These are phyloP conservation scores for Fragaria vesca DNA, from an alignment of 306 rosid species.

Conservation along the genomic window DNA sequence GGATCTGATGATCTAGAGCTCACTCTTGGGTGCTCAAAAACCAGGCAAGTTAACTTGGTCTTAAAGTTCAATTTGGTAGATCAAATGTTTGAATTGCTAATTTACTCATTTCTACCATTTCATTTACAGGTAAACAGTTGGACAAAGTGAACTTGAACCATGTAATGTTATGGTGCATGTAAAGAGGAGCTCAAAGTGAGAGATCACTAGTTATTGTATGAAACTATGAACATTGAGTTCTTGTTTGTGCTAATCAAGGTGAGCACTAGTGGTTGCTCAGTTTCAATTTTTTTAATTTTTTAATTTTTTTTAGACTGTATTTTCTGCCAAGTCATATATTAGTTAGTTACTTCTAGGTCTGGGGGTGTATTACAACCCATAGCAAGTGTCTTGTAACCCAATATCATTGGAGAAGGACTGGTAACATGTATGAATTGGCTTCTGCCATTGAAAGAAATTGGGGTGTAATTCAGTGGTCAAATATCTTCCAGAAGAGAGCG, in stretches of 20 bases:
- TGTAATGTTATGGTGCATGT: slow-evolving; percentile 30
- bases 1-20: slow-evolving; percentile 91
- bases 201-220: slow-evolving; percentile 21
- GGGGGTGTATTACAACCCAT: slow-evolving; percentile 48
- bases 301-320: slow-evolving; percentile 16
- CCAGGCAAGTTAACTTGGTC: slow-evolving; percentile 44
- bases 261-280: slow-evolving; percentile 37
- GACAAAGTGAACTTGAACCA: slow-evolving; percentile 23
- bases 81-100: not conserved
- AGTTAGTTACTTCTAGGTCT: slow-evolving; percentile 35
- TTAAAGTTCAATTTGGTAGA: slow-evolving; percentile 15
- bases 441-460: slow-evolving; percentile 29
- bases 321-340: slow-evolving; percentile 34
- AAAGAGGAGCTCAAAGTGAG: slow-evolving; percentile 22
- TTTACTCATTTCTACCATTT: slow-evolving; percentile 20
- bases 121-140: slow-evolving; percentile 42
- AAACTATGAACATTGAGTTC: slow-evolving; percentile 28
- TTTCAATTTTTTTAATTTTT: slow-evolving; percentile 30
- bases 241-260: slow-evolving; percentile 28
- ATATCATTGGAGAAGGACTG: slow-evolving; percentile 32
- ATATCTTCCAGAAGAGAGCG: slow-evolving; percentile 13
- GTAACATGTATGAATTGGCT: slow-evolving; percentile 45
- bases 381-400: slow-evolving; percentile 35
- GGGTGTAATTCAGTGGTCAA: slow-evolving; percentile 25
- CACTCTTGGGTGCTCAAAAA: slow-evolving; percentile 81